Evolutionary conservation across 495 filamentous ascomycete genomes (phyloP), one percentile per base, ranked within the genome.

Genomic region (Chlorociboria aeruginascens): DNA sequence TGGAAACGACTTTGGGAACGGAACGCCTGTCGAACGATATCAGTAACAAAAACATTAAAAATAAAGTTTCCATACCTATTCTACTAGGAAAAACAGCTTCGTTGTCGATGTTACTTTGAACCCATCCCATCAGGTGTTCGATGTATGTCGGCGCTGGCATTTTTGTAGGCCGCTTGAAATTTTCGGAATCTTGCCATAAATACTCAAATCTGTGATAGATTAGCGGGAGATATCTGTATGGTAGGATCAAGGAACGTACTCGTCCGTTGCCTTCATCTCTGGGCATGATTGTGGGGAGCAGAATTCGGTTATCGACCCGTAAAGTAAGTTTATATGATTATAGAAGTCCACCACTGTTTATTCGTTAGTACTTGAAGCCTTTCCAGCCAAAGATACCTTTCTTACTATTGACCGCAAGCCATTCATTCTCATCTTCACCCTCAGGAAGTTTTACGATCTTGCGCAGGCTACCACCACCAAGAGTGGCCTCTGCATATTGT

Each of bases 261-360:
- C 92, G 69, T 98, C 92, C 8, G 92, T 97, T 25, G 92, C 92
- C 68, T 98, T 98, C 92, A 98, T 98, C 69, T 97, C 92, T 2
- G 90, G 92, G 63, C 92, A 98, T 44, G 88, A 86, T 55, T 86
- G 84, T 25, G 92, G 92, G 20, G 92, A 97, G 70, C 92, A 98
- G 68, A 97, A 98, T 59, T 98, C 92, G 45, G 92, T 98, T 62
- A 98, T 96, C 47, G 92, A 89, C 50, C 92, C 92, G 65, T 98
- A 98, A 45, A 98, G 83, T 25, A 98, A 80, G 68, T 98, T 98
- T 65, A 97, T 92, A 65, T 98, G 92, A 69, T 97, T 98, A 78
- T 97, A 98, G 68, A 98, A 98, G 65, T 98, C 92, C 69, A 98
- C 92, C 61, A 98, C 90, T 95, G 55, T 38, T 32, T 28, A 32